Conservation (phyloP, 768 basidiomycete species). For the Kwoniella heveanensis region DNA sequence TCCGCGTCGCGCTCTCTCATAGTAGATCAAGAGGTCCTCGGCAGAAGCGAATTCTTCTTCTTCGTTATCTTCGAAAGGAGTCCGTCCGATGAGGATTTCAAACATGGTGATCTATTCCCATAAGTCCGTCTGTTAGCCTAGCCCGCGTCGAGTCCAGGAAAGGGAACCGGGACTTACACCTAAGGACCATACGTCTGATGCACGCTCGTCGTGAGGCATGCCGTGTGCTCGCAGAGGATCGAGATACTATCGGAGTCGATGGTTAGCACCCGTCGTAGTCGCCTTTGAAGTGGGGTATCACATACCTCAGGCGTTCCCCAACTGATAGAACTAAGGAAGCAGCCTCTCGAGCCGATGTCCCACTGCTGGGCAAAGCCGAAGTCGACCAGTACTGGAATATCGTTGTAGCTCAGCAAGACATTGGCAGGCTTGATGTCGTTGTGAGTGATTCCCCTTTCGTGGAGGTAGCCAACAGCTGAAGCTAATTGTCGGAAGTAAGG, state of each 20-base stretch:
- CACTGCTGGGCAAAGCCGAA: conserved; percentile 95
- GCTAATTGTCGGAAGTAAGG: conserved; percentile 53
- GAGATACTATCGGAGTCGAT: conserved; percentile 70
- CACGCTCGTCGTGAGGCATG: conserved; percentile 86
- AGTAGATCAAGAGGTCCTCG: conserved; percentile 82
- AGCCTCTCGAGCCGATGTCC: conserved; percentile 61
- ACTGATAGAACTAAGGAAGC: conserved; percentile 47
- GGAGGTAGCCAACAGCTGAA: conserved; percentile 54
- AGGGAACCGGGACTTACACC: conserved; percentile 54
- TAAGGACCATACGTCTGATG: conserved; percentile 65
- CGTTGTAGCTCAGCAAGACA: conserved; percentile 76
- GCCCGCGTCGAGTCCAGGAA: no score
- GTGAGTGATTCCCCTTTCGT: conserved; percentile 54
- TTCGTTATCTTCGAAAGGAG: conserved; percentile 73
- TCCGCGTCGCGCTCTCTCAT: conserved; percentile 73
- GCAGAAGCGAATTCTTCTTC: conserved; percentile 74
- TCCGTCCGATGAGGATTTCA: conserved; percentile 87
- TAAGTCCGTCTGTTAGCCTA: conserved; percentile 62
- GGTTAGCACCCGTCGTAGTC: not conserved
- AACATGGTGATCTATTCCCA: conserved; percentile 74
- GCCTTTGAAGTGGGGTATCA: no score
- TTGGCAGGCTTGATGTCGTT: conserved; percentile 76
- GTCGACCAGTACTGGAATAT: conserved; percentile 76
- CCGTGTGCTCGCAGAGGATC: conserved; percentile 89
- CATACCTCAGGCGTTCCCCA: conserved; percentile 84